Evolutionary conservation across 2,329 filamentous ascomycete species (phyloP).

Genomic region (Fusarium sp.): DNA sequence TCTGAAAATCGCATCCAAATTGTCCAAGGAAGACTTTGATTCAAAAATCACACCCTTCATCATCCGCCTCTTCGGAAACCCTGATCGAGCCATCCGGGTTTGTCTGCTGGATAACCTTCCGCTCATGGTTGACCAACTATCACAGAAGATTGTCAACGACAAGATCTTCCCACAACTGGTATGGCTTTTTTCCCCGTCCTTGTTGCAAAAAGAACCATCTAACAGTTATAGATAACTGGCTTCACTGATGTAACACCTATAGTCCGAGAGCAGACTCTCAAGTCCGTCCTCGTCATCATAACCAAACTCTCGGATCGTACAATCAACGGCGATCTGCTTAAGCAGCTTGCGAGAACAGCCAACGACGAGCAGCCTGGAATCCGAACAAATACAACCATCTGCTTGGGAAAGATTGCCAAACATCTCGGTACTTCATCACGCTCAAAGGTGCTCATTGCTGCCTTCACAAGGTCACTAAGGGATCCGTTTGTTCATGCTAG

Average conservation of each 20-base stretch:
- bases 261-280: slow-evolving; percentile 94
- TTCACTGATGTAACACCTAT: slow-evolving; percentile 93
- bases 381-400: slow-evolving; percentile 97
- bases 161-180: slow-evolving; percentile 97
- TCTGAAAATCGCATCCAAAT: slow-evolving; percentile 88
- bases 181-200: slow-evolving; percentile 38
- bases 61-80: slow-evolving; percentile 86
- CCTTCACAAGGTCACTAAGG: slow-evolving; percentile 86
- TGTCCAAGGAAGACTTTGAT: slow-evolving; percentile 91
- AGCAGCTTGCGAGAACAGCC: slow-evolving; percentile 91
- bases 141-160: slow-evolving; percentile 90
- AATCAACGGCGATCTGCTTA: slow-evolving; percentile 91
- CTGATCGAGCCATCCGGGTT: slow-evolving; percentile 90
- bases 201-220: slow-evolving; percentile 31
- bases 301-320: slow-evolving; percentile 90
- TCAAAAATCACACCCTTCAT: slow-evolving; percentile 84
- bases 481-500: slow-evolving; percentile 96
- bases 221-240: slow-evolving; percentile 74
- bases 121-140: slow-evolving; percentile 87
- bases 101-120: slow-evolving; percentile 89
- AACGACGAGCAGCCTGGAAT: slow-evolving; percentile 98
- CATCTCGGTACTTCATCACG: slow-evolving; percentile 81
- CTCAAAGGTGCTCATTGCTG: slow-evolving; percentile 90
- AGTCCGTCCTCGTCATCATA: slow-evolving; percentile 88
- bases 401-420: slow-evolving; percentile 93